These are phyloP conservation scores for Suhomyces panamericanus DNA, from an alignment of 1,139 yeast species.

Conservation along the genomic window DNA sequence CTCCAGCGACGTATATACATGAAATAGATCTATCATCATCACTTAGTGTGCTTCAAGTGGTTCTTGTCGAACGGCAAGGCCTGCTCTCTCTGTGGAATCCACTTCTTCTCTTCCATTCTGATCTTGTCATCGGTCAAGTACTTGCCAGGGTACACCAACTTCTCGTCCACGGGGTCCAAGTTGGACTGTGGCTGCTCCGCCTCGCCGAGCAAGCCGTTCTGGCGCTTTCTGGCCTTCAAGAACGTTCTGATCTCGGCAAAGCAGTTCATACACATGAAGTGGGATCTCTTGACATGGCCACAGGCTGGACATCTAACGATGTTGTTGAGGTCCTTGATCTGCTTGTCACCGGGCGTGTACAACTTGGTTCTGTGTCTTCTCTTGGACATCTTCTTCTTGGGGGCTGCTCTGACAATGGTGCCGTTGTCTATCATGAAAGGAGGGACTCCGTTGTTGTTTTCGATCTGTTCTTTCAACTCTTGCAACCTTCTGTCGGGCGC, in stretches of 20 bases:
- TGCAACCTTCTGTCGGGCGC: slow-evolving; percentile 27
- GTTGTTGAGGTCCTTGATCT: slow-evolving; percentile 70
- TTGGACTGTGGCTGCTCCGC: slow-evolving; percentile 46
- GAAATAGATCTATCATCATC: slow-evolving; percentile 8
- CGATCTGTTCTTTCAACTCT: slow-evolving; percentile 34
- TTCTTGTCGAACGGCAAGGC: slow-evolving; percentile 31
- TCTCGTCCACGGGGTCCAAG: slow-evolving; percentile 61
- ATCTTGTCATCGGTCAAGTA: slow-evolving; percentile 46
- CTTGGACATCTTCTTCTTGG: slow-evolving; percentile 89
- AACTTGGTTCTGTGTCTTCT: slow-evolving; percentile 80
- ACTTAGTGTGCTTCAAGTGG: slow-evolving; percentile 26
- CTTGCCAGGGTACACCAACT: slow-evolving; percentile 77
- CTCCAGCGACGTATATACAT: slow-evolving; percentile 5
- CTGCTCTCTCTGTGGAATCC: slow-evolving; percentile 55
- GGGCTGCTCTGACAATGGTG: slow-evolving; percentile 73
- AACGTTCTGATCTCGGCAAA: slow-evolving; percentile 74
- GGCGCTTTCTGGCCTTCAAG: slow-evolving; percentile 56
- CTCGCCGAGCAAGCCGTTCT: slow-evolving; percentile 27
- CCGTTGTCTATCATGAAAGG: slow-evolving; percentile 58
- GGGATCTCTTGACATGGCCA: slow-evolving; percentile 88
- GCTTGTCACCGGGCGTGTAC: slow-evolving; percentile 81
- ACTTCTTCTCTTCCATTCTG: slow-evolving; percentile 52
- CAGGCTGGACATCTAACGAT: slow-evolving; percentile 93
- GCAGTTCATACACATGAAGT: slow-evolving; percentile 91
- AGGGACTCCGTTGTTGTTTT: slow-evolving; percentile 26